phyloP scores from a whole-genome alignment of 306 rosid genomes.

The Urtica urens region DNA sequence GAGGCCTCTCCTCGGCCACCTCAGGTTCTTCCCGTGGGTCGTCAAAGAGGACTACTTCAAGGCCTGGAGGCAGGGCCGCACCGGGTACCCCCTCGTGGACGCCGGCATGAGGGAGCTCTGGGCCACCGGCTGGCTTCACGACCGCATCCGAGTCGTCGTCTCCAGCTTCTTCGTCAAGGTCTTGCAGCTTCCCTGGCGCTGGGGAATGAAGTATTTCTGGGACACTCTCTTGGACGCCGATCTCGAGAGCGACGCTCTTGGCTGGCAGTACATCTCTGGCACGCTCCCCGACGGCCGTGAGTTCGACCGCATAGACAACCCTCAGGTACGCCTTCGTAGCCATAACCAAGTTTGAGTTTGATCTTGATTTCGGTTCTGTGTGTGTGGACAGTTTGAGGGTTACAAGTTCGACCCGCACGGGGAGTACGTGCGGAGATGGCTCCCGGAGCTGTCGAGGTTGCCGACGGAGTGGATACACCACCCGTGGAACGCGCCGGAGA shows the following conservation, averaged over 20 bases:
- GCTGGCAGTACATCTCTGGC: slow-evolving; percentile 96
- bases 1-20: slow-evolving; percentile 85
- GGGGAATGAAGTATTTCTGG: slow-evolving; percentile 99
- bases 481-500: slow-evolving; percentile 89
- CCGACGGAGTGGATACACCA: slow-evolving; percentile 96
- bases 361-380: too few relatives aligned
- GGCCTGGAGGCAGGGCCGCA: slow-evolving; percentile 97
- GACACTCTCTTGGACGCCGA: slow-evolving; percentile 96
- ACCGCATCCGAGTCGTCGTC: slow-evolving; percentile 86
- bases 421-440: slow-evolving; percentile 88
- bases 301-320: slow-evolving; percentile 90
- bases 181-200: slow-evolving; percentile 96
- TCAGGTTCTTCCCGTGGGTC: slow-evolving; percentile 77
- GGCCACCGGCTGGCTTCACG: slow-evolving; percentile 98
- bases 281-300: slow-evolving; percentile 82
- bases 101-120: slow-evolving; percentile 98
- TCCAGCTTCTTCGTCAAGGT: slow-evolving; percentile 93
- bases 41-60: slow-evolving; percentile 61
- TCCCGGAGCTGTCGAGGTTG: slow-evolving; percentile 77
- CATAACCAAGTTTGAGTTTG: too few relatives aligned
- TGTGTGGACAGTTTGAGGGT: slow-evolving; percentile 55
- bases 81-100: slow-evolving; percentile 94
- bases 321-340: slow-evolving; percentile 49
- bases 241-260: slow-evolving; percentile 92
- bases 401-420: slow-evolving; percentile 81